These are phyloP conservation scores for Aspergillus aculeatinus DNA, from an alignment of 2,329 filamentous ascomycete species.

Conservation along the genomic window DNA sequence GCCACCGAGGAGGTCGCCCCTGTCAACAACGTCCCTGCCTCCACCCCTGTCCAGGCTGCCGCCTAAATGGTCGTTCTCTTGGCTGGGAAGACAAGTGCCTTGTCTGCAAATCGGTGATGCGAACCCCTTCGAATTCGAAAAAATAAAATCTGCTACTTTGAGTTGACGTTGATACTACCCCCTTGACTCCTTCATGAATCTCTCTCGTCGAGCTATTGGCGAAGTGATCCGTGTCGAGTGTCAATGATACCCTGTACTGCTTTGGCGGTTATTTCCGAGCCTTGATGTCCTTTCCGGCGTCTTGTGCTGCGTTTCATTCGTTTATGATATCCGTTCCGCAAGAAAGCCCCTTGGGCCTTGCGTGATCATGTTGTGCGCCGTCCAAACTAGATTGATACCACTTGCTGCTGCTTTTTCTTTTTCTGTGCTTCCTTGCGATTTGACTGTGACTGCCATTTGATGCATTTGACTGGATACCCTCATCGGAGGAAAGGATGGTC, in stretches of 20 bases:
- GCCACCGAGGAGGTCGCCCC: constrained; percentile 35
- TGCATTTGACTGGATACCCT: constrained; percentile 38
- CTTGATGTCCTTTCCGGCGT: constrained; percentile 20
- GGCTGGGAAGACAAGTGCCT: background rate
- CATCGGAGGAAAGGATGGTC: constrained; percentile 29
- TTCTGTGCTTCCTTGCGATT: constrained; percentile 26
- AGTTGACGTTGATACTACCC: constrained; percentile 18
- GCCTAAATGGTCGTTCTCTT: constrained; percentile 32
- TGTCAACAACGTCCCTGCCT: constrained; percentile 31
- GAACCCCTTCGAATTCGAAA: background rate
- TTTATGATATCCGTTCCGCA: constrained; percentile 37
- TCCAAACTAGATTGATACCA: constrained; percentile 40
- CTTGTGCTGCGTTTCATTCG: constrained; percentile 30
- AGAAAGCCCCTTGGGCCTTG: constrained; percentile 25
- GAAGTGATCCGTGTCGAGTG: constrained; percentile 18
- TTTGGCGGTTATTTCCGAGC: constrained; percentile 29
- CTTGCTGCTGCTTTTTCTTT: constrained; percentile 36
- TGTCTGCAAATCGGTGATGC: background rate
- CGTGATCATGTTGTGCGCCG: constrained; percentile 29
- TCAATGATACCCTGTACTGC: constrained; percentile 34
- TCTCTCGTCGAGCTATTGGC: constrained; percentile 11
- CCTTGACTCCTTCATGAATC: constrained; percentile 25
- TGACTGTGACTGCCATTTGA: constrained; percentile 24
- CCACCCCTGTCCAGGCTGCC: constrained; percentile 44
- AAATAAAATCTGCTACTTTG: constrained; percentile 13